Base-by-base conservation (phyloP, 2,329 filamentous ascomycete species). In the Colletotrichum cuscutae region DNA sequence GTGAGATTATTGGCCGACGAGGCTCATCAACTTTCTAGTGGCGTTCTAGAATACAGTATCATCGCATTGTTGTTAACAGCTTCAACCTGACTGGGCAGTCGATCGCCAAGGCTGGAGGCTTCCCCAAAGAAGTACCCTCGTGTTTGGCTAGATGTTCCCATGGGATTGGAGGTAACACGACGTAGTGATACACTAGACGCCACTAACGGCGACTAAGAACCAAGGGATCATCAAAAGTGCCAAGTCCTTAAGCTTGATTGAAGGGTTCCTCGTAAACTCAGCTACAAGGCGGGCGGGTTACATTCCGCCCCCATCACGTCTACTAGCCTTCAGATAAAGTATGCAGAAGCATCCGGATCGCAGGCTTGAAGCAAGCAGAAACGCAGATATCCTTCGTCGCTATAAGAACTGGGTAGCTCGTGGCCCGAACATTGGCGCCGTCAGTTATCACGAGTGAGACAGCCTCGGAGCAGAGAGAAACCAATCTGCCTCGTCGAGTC, bases 41-140 rank as follows among this genome's bases (percentile, higher is more conserved):
- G 56, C 46, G 62, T 71, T 70, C 60, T 37, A 53, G 67, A 65
- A 53, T 28, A 22, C 6, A 37, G 42, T 22, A 5, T 12, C 37
- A n/a, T 35, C 11, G 11, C 28, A 12, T 1, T 22, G 15, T 19
- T 26, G 32, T 22, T 7, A 13, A 37, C 54, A 19, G 24, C 42
- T 15, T 19, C 42, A 13, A 30, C 9, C n/a, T 32, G n/a, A 60
- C 46, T 32, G 56, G 62, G 6, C 26, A 15, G 24, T 53, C 13
- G 61, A 54, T 60, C 37, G 28, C 30, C n/a, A 13, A 46, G 42
- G 3, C 42, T 46, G 42, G 42, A 46, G 19, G 42, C 7, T 46
- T 9, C 42, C 42, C 19, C 42, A n/a, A 46, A 42, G 13, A 42
- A 42, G 13, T 13, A 3, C 13, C 13, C 35, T 42, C 35, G 13